A percentile compares a stretch with the other conserved stretches of the same genome.
These are phyloP conservation scores for Rosa lucieae DNA, from an alignment of 306 rosid species.

Conservation along the genomic window DNA sequence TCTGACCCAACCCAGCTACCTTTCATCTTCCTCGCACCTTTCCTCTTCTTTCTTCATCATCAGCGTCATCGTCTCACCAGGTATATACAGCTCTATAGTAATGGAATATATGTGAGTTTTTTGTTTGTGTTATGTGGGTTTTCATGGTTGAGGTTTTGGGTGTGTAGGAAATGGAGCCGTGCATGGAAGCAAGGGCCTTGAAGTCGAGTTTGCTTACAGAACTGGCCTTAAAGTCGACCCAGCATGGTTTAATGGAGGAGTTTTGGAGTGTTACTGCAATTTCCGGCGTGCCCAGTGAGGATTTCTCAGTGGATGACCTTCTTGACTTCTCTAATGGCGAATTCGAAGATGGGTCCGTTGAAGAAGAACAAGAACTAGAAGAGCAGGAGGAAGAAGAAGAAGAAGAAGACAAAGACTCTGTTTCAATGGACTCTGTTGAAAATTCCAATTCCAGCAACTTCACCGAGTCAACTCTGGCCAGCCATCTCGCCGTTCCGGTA, in stretches of 20 bases:
- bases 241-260: slow-evolving; percentile 47
- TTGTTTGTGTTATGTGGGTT: not conserved
- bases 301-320: slow-evolving; percentile 78
- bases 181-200: slow-evolving; percentile 62
- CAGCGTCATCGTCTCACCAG: slow-evolving; percentile 26
- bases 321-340: slow-evolving; percentile 68
- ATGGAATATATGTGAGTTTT: not conserved
- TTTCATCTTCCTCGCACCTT: slow-evolving; percentile 24
- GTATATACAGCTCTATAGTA: slow-evolving; percentile 29
- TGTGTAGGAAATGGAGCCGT: slow-evolving; percentile 60
- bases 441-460: slow-evolving; percentile 42
- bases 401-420: slow-evolving; percentile 42
- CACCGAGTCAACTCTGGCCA: slow-evolving; percentile 47
- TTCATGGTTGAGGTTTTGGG: slow-evolving; percentile 27
- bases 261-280: slow-evolving; percentile 27
- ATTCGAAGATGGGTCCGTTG: slow-evolving; percentile 41
- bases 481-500: slow-evolving; percentile 77
- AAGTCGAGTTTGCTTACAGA: slow-evolving; percentile 67
- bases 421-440: slow-evolving; percentile 42
- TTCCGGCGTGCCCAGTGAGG: slow-evolving; percentile 54
- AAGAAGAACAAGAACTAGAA: slow-evolving; percentile 26
- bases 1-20: slow-evolving; percentile 38
- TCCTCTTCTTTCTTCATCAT: not conserved
- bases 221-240: slow-evolving; percentile 41
- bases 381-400: slow-evolving; percentile 17